Evolutionary conservation across 352 stramenopile species (phyloP).

Genomic region (Globisporangium cederbergense): DNA sequence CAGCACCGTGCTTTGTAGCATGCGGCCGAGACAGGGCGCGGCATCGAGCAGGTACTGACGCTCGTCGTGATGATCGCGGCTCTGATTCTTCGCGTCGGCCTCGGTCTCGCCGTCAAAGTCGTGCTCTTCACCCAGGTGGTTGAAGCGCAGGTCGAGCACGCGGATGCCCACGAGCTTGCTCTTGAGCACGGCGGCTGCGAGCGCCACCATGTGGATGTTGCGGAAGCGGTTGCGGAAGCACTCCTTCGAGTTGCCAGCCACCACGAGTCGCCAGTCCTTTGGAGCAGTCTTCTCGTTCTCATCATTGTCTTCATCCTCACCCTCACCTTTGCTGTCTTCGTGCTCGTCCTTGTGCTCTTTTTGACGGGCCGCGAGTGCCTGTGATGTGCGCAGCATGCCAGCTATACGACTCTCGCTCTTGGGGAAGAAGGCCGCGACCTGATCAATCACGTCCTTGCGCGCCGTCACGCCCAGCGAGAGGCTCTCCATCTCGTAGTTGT

Average conservation of each 20-base stretch:
- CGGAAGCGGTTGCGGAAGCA: slow-evolving; percentile 57
- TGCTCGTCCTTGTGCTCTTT: not conserved
- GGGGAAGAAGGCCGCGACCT: slow-evolving; percentile 47
- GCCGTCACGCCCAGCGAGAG: slow-evolving; percentile 61
- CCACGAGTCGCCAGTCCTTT: slow-evolving; percentile 22
- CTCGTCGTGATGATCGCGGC: slow-evolving; percentile 29
- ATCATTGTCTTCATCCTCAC: not conserved
- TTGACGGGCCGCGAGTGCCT: slow-evolving; percentile 44
- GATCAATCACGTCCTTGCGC: slow-evolving; percentile 45
- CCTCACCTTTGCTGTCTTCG: not conserved
- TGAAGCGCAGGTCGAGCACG: slow-evolving; percentile 48
- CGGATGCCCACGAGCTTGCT: slow-evolving; percentile 39
- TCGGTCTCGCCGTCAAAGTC: slow-evolving; percentile 23
- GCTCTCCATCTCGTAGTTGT: slow-evolving; percentile 78
- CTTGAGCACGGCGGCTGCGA: slow-evolving; percentile 46
- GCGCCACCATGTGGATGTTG: slow-evolving; percentile 64
- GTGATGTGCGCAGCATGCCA: slow-evolving; percentile 39
- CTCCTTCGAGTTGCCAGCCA: slow-evolving; percentile 55
- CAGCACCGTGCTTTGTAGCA: slow-evolving; percentile 44
- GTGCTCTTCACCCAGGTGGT: slow-evolving; percentile 39
- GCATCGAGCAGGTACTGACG: slow-evolving; percentile 43
- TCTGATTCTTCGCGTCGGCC: slow-evolving; percentile 14
- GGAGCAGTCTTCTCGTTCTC: slow-evolving; percentile 3
- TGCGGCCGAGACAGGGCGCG: slow-evolving; percentile 34
- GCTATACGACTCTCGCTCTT: slow-evolving; percentile 24